Evolutionary conservation across 768 basidiomycete genomes (phyloP).

Genomic region (Mycena filopes): DNA sequence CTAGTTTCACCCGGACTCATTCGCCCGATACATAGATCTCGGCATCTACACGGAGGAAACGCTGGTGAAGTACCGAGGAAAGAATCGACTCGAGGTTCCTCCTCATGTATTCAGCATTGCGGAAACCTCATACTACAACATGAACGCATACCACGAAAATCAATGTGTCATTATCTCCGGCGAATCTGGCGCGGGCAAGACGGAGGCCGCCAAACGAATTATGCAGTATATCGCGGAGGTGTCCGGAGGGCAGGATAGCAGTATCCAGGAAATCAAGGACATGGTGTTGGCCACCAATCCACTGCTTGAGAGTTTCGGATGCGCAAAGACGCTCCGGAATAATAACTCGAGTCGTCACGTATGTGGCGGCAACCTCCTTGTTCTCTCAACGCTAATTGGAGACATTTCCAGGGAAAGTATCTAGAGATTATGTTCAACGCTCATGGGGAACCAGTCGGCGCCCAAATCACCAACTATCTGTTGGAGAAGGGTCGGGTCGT

Average conservation of each 20-base stretch:
- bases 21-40: constrained; percentile 68
- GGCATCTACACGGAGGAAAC: constrained; percentile 97
- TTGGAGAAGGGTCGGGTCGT: constrained; percentile 97
- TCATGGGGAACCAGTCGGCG: constrained; percentile 93
- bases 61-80: constrained; percentile 87
- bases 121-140: constrained; percentile 97
- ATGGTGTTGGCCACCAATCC: constrained; percentile 99
- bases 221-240: constrained; percentile 99
- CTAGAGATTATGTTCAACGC: constrained; percentile 99
- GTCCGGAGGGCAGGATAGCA: constrained; percentile 86
- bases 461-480: constrained; percentile 98
- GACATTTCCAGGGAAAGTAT: constrained; percentile 85
- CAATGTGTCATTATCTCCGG: constrained; percentile 99
- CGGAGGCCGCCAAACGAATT: constrained; percentile 98
- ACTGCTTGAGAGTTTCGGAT: constrained; percentile 96
- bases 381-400: constrained; percentile 27
- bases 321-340: constrained; percentile 98
- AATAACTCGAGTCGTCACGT: constrained; percentile 99
- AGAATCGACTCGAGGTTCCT: constrained; percentile 97
- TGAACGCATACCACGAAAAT: constrained; percentile 99
- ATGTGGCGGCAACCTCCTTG: constrained; percentile 45
- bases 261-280: constrained; percentile 98
- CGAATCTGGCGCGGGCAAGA: constrained; percentile 99
- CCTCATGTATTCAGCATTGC: constrained; percentile 99
- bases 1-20: constrained; percentile 20